These are phyloP conservation scores for Paecilomyces fulvus DNA, from an alignment of 2,329 filamentous ascomycete genomes.

Conservation along the genomic window DNA sequence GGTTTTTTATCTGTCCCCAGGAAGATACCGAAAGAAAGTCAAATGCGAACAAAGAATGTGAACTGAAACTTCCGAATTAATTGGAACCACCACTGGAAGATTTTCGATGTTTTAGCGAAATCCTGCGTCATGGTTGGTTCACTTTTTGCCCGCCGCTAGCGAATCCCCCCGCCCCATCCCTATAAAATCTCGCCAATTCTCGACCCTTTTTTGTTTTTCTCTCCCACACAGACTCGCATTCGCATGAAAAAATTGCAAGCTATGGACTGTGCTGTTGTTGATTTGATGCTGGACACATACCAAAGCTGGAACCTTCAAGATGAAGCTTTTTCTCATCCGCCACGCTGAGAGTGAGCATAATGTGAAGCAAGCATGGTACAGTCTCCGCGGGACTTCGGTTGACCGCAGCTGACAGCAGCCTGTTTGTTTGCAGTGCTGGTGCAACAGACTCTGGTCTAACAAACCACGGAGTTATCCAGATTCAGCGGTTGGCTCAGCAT, in stretches of 20 bases:
- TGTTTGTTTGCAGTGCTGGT: conserved; percentile 53
- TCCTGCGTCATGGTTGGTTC: conserved; percentile 2
- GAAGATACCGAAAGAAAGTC: background rate
- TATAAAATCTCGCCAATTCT: background rate
- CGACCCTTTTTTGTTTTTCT: background rate
- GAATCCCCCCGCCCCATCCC: background rate
- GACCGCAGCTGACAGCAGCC: background rate
- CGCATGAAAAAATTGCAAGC: background rate
- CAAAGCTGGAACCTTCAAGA: conserved; percentile 14
- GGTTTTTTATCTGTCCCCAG: background rate
- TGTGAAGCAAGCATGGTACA: conserved; percentile 66
- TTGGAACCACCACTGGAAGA: background rate
- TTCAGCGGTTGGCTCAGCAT: conserved; percentile 59
- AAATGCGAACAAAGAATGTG: background rate
- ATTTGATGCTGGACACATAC: background rate
- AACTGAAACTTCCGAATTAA: background rate
- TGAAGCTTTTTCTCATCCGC: conserved; percentile 68
- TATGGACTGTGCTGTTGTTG: background rate
- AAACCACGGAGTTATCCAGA: conserved; percentile 71
- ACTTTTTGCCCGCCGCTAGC: background rate
- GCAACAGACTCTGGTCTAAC: conserved; percentile 73
- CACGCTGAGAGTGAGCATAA: conserved; percentile 92
- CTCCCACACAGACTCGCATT: background rate
- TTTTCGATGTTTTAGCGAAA: conserved; percentile 18
- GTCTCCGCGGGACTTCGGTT: conserved; percentile 4